Base-by-base conservation (phyloP, 1,139 yeast species). In the Yamadazyma triangularis region DNA sequence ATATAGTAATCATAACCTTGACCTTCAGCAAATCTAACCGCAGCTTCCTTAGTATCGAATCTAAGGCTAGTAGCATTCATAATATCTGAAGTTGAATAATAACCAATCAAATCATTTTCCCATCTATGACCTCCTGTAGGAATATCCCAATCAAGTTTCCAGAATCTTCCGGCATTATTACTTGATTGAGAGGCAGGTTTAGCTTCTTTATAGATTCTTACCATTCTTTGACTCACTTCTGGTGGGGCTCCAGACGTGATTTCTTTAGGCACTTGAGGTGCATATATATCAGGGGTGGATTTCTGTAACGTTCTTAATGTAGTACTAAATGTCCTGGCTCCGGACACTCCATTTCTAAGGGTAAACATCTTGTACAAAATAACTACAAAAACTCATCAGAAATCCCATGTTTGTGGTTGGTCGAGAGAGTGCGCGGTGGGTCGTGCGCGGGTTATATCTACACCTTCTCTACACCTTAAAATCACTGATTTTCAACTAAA, bases 41-140 rank as follows among this genome's bases (percentile, higher is more conserved):
- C 95, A 22, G 85, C 75, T 30, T 85, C 93, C 60, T 77, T 79
- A 33, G 79, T 67, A 26, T 78, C 82, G 52, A 86, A 86, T 55
- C 78, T 78, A 70, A 86, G 60, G 49, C 72, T 73, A n/a, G 91
- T 80, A 16, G 84, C 88, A 64, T 85, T 95, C 93, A 86, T 81
- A 59, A 77, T 80, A 57, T 86, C 95, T 20, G 85, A 77, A 27
- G 85, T 68, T 23, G 86, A 75, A 48, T 85, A 88, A 67, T 84
- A 86, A 12, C 95, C 95, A 61, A 85, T 86, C 51, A 85, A 66
- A 51, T 85, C 93, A 58, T 86, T 85, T 55, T 85, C 95, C 95
- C 95, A 86, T 53, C 94, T 69, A 64, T 85, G 79, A 24, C 84
- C 87, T 48, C 81, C 77, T 28, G 80, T 80, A 35, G 81, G 64